phyloP scores from a whole-genome alignment of 148 eudicot species.

The Rhododendron mucronatum region DNA sequence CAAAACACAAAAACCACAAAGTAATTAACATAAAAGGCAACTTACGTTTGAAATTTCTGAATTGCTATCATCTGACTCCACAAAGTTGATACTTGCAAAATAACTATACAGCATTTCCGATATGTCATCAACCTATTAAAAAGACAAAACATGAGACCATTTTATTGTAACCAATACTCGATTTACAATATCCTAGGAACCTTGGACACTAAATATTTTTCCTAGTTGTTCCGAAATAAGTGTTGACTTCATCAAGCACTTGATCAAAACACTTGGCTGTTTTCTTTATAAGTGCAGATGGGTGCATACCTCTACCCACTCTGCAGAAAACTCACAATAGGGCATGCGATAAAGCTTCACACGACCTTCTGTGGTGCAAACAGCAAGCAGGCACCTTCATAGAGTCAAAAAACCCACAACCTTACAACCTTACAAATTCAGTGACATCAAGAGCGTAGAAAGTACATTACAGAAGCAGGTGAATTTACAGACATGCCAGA shows the following conservation, averaged over 20 bases:
- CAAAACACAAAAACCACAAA: neutral
- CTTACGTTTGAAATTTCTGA: conserved; percentile 36
- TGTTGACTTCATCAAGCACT: neutral
- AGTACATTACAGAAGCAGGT: neutral
- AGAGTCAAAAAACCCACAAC: neutral
- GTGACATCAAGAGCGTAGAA: neutral
- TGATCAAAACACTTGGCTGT: neutral
- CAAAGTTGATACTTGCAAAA: conserved; percentile 41
- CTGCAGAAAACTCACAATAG: conserved; percentile 66
- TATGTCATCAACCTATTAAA: conserved; percentile 61
- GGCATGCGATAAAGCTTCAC: conserved; percentile 84
- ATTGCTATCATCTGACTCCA: conserved; percentile 36
- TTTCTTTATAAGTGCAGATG: neutral
- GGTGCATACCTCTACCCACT: conserved; percentile 82
- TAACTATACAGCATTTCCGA: conserved; percentile 54
- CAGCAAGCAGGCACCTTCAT: conserved; percentile 84
- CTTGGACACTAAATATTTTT: neutral
- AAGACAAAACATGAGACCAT: neutral
- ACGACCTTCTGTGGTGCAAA: conserved; percentile 73
- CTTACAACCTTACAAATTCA: neutral
- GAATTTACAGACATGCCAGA: neutral
- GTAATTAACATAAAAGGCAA: neutral
- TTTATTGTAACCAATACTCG: neutral
- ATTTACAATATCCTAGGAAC: neutral
- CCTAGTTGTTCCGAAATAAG: neutral